A percentile compares a stretch with the other conserved stretches of the same genome.
Conservation (phyloP, 2,329 filamentous ascomycete genomes). For the Arachnomyces sp. region DNA sequence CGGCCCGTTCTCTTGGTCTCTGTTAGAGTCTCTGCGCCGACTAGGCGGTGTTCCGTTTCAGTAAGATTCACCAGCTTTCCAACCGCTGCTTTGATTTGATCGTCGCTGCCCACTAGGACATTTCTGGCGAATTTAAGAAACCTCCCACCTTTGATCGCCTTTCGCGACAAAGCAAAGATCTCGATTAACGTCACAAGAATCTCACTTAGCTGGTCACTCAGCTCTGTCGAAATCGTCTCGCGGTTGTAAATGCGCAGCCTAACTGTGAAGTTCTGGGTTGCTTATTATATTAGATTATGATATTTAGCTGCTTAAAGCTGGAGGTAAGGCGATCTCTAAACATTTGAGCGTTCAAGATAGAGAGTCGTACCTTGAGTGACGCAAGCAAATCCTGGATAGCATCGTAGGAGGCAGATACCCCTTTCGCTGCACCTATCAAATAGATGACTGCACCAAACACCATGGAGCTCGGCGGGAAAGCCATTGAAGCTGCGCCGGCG, state of each 20-base stretch:
- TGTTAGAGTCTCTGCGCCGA: conserved; percentile 37
- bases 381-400: conserved; percentile 40
- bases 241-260: conserved; percentile 37
- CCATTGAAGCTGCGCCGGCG: conserved; percentile 29
- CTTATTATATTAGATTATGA: background rate
- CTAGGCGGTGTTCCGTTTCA: conserved; percentile 35
- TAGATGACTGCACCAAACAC: conserved; percentile 40
- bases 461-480: conserved; percentile 35
- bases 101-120: conserved; percentile 34
- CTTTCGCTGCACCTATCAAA: conserved; percentile 38
- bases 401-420: conserved; percentile 41
- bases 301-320: no score
- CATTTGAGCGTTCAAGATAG: no score
- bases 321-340: no score
- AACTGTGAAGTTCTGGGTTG: conserved; percentile 34
- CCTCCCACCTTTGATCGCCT: conserved; percentile 36
- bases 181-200: conserved; percentile 41
- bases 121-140: conserved; percentile 36
- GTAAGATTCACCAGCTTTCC: conserved; percentile 37
- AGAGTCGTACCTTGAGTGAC: conserved; percentile 20
- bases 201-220: conserved; percentile 34
- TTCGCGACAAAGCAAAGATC: conserved; percentile 38
- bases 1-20: conserved; percentile 10
- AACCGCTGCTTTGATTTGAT: conserved; percentile 34
- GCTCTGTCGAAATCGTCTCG: conserved; percentile 30